A percentile compares a stretch with the other conserved stretches of the same genome.
phyloP scores from a whole-genome alignment of 2,329 filamentous ascomycete genomes.

The Dactylellina sp. region DNA sequence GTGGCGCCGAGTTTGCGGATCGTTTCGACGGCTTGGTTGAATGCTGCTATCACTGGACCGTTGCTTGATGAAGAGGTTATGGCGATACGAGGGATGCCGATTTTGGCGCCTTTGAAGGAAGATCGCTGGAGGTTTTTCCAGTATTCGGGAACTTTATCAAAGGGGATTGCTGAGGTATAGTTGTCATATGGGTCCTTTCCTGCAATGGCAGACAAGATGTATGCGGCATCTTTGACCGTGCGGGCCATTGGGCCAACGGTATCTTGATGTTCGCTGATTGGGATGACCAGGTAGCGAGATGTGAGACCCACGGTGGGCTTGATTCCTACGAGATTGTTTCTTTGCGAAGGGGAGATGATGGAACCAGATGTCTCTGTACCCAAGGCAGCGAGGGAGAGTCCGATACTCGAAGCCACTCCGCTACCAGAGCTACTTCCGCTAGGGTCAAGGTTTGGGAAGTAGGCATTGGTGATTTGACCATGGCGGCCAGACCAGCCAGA shows the following conservation, averaged over 20 bases:
- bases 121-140: conserved; percentile 29
- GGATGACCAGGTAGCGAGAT: conserved; percentile 73
- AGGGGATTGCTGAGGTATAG: conserved; percentile 68
- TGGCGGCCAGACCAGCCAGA: conserved; percentile 75
- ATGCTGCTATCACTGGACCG: conserved; percentile 17
- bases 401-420: conserved; percentile 71
- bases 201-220: conserved; percentile 76
- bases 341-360: conserved; percentile 70
- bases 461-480: conserved; percentile 73
- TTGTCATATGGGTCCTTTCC: conserved; percentile 74
- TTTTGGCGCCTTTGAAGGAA: conserved; percentile 43
- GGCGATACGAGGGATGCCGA: conserved; percentile 38
- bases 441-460: conserved; percentile 73
- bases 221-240: conserved; percentile 76
- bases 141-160: conserved; percentile 37
- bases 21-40: conserved; percentile 36
- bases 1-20: conserved; percentile 28
- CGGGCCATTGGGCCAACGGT: conserved; percentile 76
- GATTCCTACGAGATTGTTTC: conserved; percentile 75
- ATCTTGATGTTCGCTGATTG: conserved; percentile 76
- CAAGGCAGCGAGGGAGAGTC: conserved; percentile 71
- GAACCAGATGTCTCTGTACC: conserved; percentile 72
- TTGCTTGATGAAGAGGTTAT: conserved; percentile 8
- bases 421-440: conserved; percentile 73
- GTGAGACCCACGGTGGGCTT: conserved; percentile 76